phyloP scores from a whole-genome alignment of 371 early-diverging fungal species.

The Thermomucor indicae-seudaticae region DNA sequence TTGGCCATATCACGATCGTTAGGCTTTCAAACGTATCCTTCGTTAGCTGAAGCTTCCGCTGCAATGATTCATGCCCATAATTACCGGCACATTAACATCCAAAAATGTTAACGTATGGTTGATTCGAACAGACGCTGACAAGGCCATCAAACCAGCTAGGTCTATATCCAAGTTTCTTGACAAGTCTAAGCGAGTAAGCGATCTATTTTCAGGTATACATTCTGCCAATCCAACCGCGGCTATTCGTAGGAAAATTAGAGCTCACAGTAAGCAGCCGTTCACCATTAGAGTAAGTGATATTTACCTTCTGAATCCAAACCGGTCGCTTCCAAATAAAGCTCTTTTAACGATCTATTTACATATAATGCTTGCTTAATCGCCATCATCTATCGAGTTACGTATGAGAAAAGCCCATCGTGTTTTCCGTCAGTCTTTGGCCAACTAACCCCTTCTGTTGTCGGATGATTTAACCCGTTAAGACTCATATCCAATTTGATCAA shows the following conservation, averaged over 20 bases:
- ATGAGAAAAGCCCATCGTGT: neutral
- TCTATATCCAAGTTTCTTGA: slow-evolving; percentile 69
- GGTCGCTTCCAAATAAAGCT: slow-evolving; percentile 61
- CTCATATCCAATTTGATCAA: slow-evolving; percentile 42
- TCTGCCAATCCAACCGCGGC: slow-evolving; percentile 79
- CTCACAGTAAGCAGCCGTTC: neutral
- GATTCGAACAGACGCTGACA: slow-evolving; percentile 68
- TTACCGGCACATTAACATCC: slow-evolving; percentile 67
- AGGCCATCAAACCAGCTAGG: slow-evolving; percentile 76
- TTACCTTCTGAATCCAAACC: slow-evolving; percentile 57
- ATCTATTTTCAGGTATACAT: slow-evolving; percentile 68
- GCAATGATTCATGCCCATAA: too few species aligned
- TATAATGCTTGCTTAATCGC: slow-evolving; percentile 58
- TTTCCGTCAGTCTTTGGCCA: neutral
- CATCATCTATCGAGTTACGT: slow-evolving; percentile 26
- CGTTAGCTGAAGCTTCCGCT: too few species aligned
- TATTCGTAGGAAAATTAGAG: neutral
- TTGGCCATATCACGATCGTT: slow-evolving; percentile 65
- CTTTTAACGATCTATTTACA: slow-evolving; percentile 59
- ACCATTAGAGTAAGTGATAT: neutral
- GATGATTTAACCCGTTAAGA: slow-evolving; percentile 31
- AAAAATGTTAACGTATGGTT: slow-evolving; percentile 67
- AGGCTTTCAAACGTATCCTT: slow-evolving; percentile 34
- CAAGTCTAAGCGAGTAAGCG: slow-evolving; percentile 66
- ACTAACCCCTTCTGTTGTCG: slow-evolving; percentile 47